phyloP scores from a whole-genome alignment of 495 filamentous ascomycete species.

The Penicillium angulare region DNA sequence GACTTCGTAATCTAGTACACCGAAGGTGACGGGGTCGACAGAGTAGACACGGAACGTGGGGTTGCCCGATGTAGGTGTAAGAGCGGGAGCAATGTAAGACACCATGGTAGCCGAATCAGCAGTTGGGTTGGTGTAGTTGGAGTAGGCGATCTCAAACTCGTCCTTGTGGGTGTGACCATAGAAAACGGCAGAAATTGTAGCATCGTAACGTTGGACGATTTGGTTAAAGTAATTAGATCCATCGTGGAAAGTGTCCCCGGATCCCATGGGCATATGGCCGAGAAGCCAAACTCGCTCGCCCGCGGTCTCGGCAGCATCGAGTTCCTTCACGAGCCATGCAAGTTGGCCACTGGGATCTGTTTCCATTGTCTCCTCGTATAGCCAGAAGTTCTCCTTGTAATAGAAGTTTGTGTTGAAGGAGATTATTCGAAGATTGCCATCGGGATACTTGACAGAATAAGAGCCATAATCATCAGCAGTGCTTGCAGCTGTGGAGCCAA shows the following conservation, averaged over 20 bases:
- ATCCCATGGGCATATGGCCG: constrained; percentile 50
- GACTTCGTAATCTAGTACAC: constrained; percentile 48
- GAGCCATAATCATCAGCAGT: constrained; percentile 44
- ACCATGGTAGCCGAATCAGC: constrained; percentile 41
- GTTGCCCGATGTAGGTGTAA: constrained; percentile 52
- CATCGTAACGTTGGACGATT: constrained; percentile 50
- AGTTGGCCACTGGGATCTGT: constrained; percentile 47
- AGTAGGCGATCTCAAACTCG: constrained; percentile 53
- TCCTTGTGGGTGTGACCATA: constrained; percentile 58
- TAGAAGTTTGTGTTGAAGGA: constrained; percentile 56
- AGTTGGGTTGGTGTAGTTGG: constrained; percentile 34
- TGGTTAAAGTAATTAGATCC: constrained; percentile 53
- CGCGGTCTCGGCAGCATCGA: constrained; percentile 49
- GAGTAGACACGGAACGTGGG: constrained; percentile 55
- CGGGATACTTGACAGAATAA: constrained; percentile 44
- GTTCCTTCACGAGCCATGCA: constrained; percentile 49
- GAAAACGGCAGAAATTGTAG: constrained; percentile 52
- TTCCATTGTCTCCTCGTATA: constrained; percentile 48
- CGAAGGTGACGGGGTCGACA: constrained; percentile 54
- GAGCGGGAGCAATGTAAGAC: constrained; percentile 49
- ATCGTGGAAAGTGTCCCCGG: constrained; percentile 46
- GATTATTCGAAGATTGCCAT: constrained; percentile 50
- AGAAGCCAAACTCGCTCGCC: constrained; percentile 53
- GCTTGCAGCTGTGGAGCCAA: constrained; percentile 34
- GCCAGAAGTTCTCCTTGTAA: constrained; percentile 55